A percentile compares a stretch with the other conserved stretches of the same genome.
Evolutionary conservation across 129 eudicot species (phyloP).

Genomic region (Dittrichia graveolens): DNA sequence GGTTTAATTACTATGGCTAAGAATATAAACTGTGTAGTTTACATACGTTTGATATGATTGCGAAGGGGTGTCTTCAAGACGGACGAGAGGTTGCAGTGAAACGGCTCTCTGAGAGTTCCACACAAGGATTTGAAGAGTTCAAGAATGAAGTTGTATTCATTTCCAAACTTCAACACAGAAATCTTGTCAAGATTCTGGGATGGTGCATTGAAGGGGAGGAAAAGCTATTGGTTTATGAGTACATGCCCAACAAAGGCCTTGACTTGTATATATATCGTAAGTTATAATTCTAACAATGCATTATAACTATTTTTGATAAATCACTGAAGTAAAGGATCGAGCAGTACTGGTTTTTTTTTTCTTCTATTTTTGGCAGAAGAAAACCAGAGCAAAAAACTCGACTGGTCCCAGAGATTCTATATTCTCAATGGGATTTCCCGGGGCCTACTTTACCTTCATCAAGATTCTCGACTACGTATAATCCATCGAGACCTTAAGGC

Average conservation of each 20-base stretch:
- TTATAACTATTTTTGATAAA: not conserved
- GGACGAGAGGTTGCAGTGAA: conserved; percentile 50
- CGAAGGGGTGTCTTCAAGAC: conserved; percentile 24
- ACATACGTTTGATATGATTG: too few relatives aligned
- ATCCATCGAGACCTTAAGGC: conserved; percentile 44
- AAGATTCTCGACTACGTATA: conserved; percentile 34
- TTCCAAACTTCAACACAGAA: conserved; percentile 45
- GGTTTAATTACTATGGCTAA: too few relatives aligned
- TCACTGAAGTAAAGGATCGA: too few relatives aligned
- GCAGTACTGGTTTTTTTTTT: too few relatives aligned
- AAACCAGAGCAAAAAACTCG: conserved; percentile 6
- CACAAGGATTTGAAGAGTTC: conserved; percentile 48
- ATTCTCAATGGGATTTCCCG: conserved; percentile 44
- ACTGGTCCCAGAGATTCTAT: conserved; percentile 37
- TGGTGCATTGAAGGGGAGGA: conserved; percentile 36
- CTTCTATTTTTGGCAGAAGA: conserved; percentile 16
- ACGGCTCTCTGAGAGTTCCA: conserved; percentile 35
- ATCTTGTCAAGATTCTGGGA: conserved; percentile 44
- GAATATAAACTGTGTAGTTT: too few relatives aligned
- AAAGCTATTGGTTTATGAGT: conserved; percentile 45
- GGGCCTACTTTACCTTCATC: conserved; percentile 53
- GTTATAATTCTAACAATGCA: not conserved
- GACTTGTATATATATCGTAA: conserved; percentile 39
- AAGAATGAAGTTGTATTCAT: conserved; percentile 41
- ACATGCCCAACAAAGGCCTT: conserved; percentile 50